Percentiles rank a stretch among this genome's conserved stretches.
Evolutionary conservation across 1,139 yeast species (phyloP).

Genomic region (Meyerozyma elateridarum): DNA sequence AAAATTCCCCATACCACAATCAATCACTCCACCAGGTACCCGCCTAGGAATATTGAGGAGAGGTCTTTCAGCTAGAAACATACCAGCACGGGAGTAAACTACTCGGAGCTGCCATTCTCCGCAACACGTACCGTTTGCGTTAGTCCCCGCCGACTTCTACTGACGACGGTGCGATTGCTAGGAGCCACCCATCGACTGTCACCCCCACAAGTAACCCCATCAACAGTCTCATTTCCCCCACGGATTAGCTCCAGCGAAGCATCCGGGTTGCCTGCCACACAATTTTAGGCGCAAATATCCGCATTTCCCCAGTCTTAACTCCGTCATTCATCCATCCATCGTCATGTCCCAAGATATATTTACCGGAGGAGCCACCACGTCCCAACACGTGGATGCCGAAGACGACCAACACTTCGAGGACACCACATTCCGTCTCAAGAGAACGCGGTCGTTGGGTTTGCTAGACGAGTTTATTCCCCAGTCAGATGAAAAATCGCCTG

Average conservation of each 20-base stretch:
- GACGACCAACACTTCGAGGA: slow-evolving; percentile 69
- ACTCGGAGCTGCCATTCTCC: background rate
- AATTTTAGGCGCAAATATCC: background rate
- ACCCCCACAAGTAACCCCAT: background rate
- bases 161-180: too few species aligned
- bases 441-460: slow-evolving; percentile 81
- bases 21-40: background rate
- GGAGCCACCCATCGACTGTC: background rate
- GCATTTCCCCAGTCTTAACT: background rate
- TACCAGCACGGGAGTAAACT: background rate
- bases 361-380: slow-evolving; percentile 47
- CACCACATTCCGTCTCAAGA: slow-evolving; percentile 69
- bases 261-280: background rate
- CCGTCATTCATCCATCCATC: background rate
- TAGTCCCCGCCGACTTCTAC: too few species aligned
- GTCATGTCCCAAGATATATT: slow-evolving; percentile 31
- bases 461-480: slow-evolving; percentile 63
- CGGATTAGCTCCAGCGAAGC: background rate
- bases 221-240: background rate
- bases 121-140: background rate
- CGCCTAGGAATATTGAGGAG: background rate
- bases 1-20: slow-evolving; percentile 3
- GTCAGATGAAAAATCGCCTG: slow-evolving; percentile 12
- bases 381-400: slow-evolving; percentile 63
- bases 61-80: background rate